Percentiles rank a stretch among this genome's conserved stretches.
Conservation (phyloP, 2,329 filamentous ascomycete genomes). For the Pyrenophora seminiperda region DNA sequence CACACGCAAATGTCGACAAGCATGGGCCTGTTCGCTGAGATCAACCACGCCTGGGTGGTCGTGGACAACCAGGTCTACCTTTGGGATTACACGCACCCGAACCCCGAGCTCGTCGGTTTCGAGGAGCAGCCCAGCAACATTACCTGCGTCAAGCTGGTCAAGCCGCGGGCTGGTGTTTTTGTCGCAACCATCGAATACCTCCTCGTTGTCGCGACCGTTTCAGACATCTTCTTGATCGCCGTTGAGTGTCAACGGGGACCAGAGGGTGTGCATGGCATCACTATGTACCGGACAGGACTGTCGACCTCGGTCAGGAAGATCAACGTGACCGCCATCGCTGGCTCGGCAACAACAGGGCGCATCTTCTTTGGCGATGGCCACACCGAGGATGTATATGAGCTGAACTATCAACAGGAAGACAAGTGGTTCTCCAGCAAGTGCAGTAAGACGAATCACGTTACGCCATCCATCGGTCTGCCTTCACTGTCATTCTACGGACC, state of each 20-base stretch:
- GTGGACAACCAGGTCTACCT: constrained; percentile 96
- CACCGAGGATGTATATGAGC: constrained; percentile 88
- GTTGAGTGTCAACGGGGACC: constrained; percentile 69
- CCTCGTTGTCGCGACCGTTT: constrained; percentile 83
- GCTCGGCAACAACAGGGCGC: constrained; percentile 77
- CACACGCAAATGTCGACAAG: constrained; percentile 82
- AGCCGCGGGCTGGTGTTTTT: constrained; percentile 86
- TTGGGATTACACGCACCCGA: constrained; percentile 96
- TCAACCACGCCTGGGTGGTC: constrained; percentile 93
- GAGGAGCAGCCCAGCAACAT: constrained; percentile 89
- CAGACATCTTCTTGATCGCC: constrained; percentile 85
- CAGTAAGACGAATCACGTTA: constrained; percentile 84
- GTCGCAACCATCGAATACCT: constrained; percentile 83
- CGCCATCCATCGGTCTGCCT: constrained; percentile 70
- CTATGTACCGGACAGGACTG: constrained; percentile 89
- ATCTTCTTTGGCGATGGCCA: constrained; percentile 87
- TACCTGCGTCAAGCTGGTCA: constrained; percentile 84
- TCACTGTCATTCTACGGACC: constrained; percentile 37
- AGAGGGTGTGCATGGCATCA: constrained; percentile 72
- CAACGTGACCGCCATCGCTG: constrained; percentile 77
- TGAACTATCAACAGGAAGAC: constrained; percentile 96
- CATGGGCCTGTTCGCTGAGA: constrained; percentile 93
- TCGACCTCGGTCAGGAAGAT: constrained; percentile 74
- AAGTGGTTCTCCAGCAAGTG: constrained; percentile 92
- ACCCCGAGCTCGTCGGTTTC: constrained; percentile 87